Evolutionary conservation across 768 basidiomycete genomes (phyloP).

Genomic region (Boletus eberwhitei): DNA sequence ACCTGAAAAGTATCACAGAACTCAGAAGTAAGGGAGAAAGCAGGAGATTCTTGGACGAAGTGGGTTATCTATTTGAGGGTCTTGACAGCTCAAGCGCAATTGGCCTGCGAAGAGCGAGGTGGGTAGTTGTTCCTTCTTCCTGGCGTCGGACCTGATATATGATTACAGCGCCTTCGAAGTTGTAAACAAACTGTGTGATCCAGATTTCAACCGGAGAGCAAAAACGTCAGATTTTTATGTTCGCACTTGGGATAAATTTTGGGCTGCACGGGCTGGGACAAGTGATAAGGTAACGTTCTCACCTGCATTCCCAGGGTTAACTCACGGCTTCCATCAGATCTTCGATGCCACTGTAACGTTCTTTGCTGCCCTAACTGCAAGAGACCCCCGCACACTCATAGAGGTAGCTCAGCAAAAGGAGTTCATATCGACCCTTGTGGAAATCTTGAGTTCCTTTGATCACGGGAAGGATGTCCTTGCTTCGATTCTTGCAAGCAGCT

Average conservation of each 20-base stretch:
- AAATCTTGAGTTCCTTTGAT: constrained; percentile 35
- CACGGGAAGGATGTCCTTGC: constrained; percentile 48
- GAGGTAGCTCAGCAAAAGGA: constrained; percentile 46
- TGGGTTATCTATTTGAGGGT: constrained; percentile 84
- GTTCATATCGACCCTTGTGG: constrained; percentile 43
- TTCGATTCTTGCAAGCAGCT: constrained; percentile 34
- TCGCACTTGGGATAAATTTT: constrained; percentile 66
- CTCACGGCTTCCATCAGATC: constrained; percentile 39
- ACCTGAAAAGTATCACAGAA: constrained; percentile 77
- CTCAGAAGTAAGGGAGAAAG: constrained; percentile 77
- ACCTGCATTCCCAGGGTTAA: neutral
- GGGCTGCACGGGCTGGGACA: constrained; percentile 53
- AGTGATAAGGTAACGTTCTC: constrained; percentile 53
- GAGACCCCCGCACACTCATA: constrained; percentile 50
- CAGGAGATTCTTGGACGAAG: constrained; percentile 76
- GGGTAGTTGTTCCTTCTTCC: neutral
- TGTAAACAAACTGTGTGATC: constrained; percentile 66
- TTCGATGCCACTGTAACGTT: constrained; percentile 61
- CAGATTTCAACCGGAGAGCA: constrained; percentile 75
- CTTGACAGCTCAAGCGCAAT: constrained; percentile 51
- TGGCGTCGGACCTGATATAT: neutral
- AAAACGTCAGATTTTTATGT: constrained; percentile 71
- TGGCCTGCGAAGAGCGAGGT: constrained; percentile 69
- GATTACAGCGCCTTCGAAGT: constrained; percentile 68
- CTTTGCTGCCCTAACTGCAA: constrained; percentile 60